Evolutionary conservation across 495 filamentous ascomycete genomes (phyloP), one percentile per base, ranked within the genome.

Genomic region (Glonium stellatum): DNA sequence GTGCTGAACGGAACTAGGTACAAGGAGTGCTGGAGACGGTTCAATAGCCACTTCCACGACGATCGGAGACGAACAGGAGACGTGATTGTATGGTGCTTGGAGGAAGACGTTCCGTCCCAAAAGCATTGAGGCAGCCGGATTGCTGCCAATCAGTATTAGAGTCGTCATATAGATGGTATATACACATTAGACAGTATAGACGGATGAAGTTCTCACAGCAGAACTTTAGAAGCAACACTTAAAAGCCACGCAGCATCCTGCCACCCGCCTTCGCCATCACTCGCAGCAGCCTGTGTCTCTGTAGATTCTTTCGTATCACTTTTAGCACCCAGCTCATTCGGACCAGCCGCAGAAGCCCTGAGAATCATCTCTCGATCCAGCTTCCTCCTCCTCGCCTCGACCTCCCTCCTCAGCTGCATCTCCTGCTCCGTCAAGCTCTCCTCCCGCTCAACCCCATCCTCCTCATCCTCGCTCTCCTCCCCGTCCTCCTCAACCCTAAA

Each of bases 171-270:
- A 11, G 22, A 25, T 27, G 19, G 25, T 23, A 53, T 19, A 53
- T 53, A 35, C 18, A 53, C 5, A 37, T 55, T 55, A 18, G 4
- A 37, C 36, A 37, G 1, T 18, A 18, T 55, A 37, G 18, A 27
- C 36, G 11, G 0, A 23, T 18, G 15, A 36, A 4, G 11, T 37
- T 11, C 52, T 62, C 72, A 88, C 55, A 88, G 70, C 22, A 95
- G 71, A 21, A 88, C 83, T 61, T 85, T 88, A 37, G 82, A 86
- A 22, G 88, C 86, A 52, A 92, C 83, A 49, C 82, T 84, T 52
- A 95, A 75, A 59, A 96, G 72, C 91, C 89, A 96, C 25, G 86
- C 81, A 37, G 88, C 90, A 76, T 95, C 91, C 59, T 86, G 80
- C 90, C 88, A 95, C 13, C 85, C 82, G 12, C 76, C 78, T 53